phyloP scores from a whole-genome alignment of 2,329 filamentous ascomycete species.

The Aureobasidium namibiae region DNA sequence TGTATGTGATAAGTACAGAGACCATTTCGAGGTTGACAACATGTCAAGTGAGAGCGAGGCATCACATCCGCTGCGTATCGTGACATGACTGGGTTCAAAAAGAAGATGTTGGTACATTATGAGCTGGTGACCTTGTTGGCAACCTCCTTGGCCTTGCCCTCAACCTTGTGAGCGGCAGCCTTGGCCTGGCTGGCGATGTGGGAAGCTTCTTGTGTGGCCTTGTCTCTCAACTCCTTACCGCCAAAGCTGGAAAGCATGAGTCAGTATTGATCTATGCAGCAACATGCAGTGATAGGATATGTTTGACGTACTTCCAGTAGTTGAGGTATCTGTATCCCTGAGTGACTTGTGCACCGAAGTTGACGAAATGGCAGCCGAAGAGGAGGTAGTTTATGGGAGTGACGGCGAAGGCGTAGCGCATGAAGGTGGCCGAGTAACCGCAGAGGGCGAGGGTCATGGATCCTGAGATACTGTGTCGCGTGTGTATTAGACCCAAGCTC shows the following conservation, averaged over 20 bases:
- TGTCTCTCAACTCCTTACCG: constrained; percentile 33
- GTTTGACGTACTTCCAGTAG: constrained; percentile 44
- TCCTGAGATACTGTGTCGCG: constrained; percentile 50
- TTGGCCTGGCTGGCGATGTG: constrained; percentile 5
- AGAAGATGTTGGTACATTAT: not conserved
- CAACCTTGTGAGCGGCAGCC: constrained; percentile 18
- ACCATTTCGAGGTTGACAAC: not conserved
- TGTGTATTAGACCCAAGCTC: constrained; percentile 9
- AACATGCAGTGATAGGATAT: not conserved
- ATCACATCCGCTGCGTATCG: not conserved
- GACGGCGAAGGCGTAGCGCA: constrained; percentile 59
- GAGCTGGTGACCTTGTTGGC: constrained; percentile 16
- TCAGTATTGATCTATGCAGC: not conserved
- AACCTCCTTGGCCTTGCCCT: constrained; percentile 23
- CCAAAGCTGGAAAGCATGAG: constrained; percentile 28
- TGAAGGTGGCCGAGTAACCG: constrained; percentile 56
- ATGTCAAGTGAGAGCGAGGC: not conserved
- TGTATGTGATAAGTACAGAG: too few species aligned
- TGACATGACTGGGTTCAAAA: not conserved
- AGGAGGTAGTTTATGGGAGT: constrained; percentile 58
- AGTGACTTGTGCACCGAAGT: constrained; percentile 52
- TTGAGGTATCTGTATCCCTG: constrained; percentile 56
- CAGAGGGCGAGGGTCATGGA: constrained; percentile 54
- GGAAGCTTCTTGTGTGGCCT: constrained; percentile 20
- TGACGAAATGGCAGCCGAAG: constrained; percentile 59